Base-by-base conservation (phyloP, 1,284 basidiomycete species). In the Sporisorium scitamineum region DNA sequence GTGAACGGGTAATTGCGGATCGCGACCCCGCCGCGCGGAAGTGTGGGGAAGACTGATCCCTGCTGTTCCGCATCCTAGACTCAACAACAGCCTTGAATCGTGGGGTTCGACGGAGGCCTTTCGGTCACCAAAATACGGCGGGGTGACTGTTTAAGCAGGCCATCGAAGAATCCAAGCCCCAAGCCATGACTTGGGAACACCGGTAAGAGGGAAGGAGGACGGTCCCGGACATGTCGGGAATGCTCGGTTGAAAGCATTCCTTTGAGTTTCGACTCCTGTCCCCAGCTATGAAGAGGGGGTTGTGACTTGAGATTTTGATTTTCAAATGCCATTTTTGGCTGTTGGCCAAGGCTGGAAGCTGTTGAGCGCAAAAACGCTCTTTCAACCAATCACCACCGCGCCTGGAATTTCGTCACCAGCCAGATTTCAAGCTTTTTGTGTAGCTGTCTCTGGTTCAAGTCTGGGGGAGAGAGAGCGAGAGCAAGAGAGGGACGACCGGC, bases 161-260 rank as follows among this genome's bases (percentile, higher is more conserved):
- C 20, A 5, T 16, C 44, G 26, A 27, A 47, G 5, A 18, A 42
- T 5, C 14, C 29, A 7, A 50, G 27, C n/a, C n/a, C n/a, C n/a
- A n/a, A n/a, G 16, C 48, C 14, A n/a, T 31, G 8, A 18, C 20
- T 52, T 14, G 5, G n/a, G n/a, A 41, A 16, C 13, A 37, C 60
- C 55, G 61, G 47, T 9, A 32, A 29, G 42, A 29, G 44, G 45
- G n/a, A 24, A 11, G 16, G 22, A 20, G 37, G 32, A 27, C 27
- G n/a, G 41, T 59, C 32, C 68, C 54, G 58, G 68, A 64, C 58
- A 56, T 61, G 68, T 64, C 68, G 61, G 68, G 45, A 64, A 58
- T 50, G 48, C 24, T 70, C 61, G 67, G 61, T 53, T 54, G 34
- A 55, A 55, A 47, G 27, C 37, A 31, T 27, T 18, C 16, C 50